Conservation (phyloP, 2,329 filamentous ascomycete species). For the Pyricularia pennisetigena region DNA sequence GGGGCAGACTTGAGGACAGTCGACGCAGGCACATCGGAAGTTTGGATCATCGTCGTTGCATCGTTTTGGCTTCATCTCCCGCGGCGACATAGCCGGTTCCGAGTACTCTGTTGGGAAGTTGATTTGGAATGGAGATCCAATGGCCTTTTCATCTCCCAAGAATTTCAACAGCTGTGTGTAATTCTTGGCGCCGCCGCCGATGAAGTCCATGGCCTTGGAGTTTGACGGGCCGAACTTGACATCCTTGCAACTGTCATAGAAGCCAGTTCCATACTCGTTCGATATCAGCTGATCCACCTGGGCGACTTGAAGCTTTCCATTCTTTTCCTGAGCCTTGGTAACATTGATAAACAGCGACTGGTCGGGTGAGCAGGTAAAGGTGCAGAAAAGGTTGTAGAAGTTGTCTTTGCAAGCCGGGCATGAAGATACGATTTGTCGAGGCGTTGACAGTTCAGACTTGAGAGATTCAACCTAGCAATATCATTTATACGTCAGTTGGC, state of each 20-base stretch:
- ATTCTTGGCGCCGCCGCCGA: constrained; percentile 89
- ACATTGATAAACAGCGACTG: constrained; percentile 95
- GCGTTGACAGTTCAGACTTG: constrained; percentile 75
- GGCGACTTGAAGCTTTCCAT: constrained; percentile 57
- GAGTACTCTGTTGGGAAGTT: constrained; percentile 65
- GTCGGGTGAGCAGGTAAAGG: constrained; percentile 94
- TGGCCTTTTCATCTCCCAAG: constrained; percentile 78
- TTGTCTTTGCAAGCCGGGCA: constrained; percentile 97
- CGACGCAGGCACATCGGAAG: constrained; percentile 87
- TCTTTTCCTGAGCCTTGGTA: constrained; percentile 59
- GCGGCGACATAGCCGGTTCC: constrained; percentile 61
- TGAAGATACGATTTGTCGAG: constrained; percentile 79
- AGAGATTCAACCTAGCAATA: constrained; percentile 59
- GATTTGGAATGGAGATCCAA: constrained; percentile 96
- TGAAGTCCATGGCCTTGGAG: constrained; percentile 87
- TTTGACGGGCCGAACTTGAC: constrained; percentile 97
- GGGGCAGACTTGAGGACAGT: constrained; percentile 81
- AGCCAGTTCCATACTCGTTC: constrained; percentile 71
- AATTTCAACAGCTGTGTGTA: constrained; percentile 84
- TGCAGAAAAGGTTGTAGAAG: constrained; percentile 97
- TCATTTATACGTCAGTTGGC: background rate
- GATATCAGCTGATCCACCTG: constrained; percentile 87
- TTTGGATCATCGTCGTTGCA: constrained; percentile 84
- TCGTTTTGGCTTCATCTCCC: constrained; percentile 64
- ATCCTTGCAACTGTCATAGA: constrained; percentile 97